Evolutionary conservation across 2,329 filamentous ascomycete species (phyloP), one percentile per base, ranked within the genome.

Genomic region (Claviceps arundinis): DNA sequence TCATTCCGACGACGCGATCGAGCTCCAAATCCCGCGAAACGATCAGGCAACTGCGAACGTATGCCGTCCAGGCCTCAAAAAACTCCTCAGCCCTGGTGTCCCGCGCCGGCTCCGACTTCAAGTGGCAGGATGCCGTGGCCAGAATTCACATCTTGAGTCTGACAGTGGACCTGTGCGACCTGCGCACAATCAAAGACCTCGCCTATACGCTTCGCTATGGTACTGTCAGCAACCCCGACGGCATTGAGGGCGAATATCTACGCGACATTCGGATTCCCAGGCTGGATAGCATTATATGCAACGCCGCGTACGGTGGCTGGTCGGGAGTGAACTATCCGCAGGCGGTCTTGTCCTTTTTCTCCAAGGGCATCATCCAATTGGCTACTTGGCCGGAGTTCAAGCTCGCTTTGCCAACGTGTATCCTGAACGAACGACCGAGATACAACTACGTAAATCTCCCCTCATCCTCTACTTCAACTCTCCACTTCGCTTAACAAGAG

Each of bases 261-360:
- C 63, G 62, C 19, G 65, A 72, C 41, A 70, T 80, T 19, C 68
- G 68, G 19, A 72, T 89, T 42, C 83, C 87, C 1, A 81, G 84
- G 56, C 73, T 98, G 34, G 89, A 97, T 66, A 78, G 78, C 2
- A 74, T 93, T 22, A 74, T 97, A 40, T 84, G 87, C 64, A 96
- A 96, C 67, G 91, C 91, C 16, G 93, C 90, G 0, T 84, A 91
- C 41, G 89, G 89, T 22, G 89, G 88, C 2, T 95, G 89, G 86
- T 78, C 74, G 0, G 87, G 87, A n/a, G 65, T 95, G 53, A 71
- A 88, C 65, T 96, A 82, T 80, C 67, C 72, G 1, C 60, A 62
- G 51, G 80, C 87, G 1, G 65, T 82, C 34, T 70, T 66, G 59
- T 67, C 70, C 52, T 61, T 81, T 42, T 61, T 86, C 46, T 81